These are phyloP conservation scores for Seiridium cupressi DNA, from an alignment of 2,329 filamentous ascomycete genomes.

Conservation along the genomic window DNA sequence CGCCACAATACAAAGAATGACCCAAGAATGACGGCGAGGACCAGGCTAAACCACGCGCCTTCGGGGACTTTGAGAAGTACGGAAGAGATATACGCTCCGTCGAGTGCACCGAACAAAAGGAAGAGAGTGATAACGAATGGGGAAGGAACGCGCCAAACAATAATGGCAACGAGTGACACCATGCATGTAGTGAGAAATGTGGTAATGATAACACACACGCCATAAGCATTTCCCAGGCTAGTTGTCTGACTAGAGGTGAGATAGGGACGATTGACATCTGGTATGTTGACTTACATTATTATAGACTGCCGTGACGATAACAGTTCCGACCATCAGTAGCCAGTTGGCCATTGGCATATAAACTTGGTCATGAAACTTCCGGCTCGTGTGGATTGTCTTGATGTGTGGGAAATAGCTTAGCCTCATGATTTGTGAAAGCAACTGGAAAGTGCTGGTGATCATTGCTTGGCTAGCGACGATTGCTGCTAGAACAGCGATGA, in stretches of 20 bases:
- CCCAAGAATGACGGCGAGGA: slow-evolving; percentile 58
- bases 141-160: slow-evolving; percentile 64
- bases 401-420: slow-evolving; percentile 70
- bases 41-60: slow-evolving; percentile 68
- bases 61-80: slow-evolving; percentile 68
- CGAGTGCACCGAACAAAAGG: slow-evolving; percentile 58
- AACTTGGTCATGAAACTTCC: slow-evolving; percentile 66
- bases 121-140: slow-evolving; percentile 58
- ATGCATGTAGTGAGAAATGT: slow-evolving; percentile 73
- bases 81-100: slow-evolving; percentile 65
- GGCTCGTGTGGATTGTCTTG: slow-evolving; percentile 66
- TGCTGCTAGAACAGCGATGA: slow-evolving; percentile 65
- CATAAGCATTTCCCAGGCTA: slow-evolving; percentile 67
- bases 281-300: slow-evolving; percentile 7
- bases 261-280: too few species aligned
- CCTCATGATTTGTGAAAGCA: slow-evolving; percentile 51
- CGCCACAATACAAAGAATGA: slow-evolving; percentile 69
- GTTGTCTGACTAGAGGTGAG: slow-evolving; percentile 45
- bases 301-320: slow-evolving; percentile 68
- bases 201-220: slow-evolving; percentile 73
- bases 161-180: slow-evolving; percentile 65
- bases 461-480: slow-evolving; percentile 74
- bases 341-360: slow-evolving; percentile 74
- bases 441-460: slow-evolving; percentile 70
- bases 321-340: slow-evolving; percentile 70